Evolutionary conservation across 345 rosid genomes (phyloP).

Genomic region (Excoecaria cochinchinensis): DNA sequence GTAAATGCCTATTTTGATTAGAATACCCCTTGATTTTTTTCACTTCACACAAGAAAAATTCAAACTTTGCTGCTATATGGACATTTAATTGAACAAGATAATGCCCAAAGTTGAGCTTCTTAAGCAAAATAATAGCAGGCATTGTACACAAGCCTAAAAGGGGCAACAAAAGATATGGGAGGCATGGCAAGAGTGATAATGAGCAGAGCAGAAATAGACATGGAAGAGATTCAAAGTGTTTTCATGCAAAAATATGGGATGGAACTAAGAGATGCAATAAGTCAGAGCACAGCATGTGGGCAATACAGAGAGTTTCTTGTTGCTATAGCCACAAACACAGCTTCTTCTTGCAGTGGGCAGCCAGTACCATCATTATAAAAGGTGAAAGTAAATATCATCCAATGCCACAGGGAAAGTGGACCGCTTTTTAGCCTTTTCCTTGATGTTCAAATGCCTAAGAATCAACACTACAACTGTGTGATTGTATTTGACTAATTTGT

Average conservation of each 20-base stretch:
- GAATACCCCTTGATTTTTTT: too few relatives aligned
- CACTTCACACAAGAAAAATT: not conserved
- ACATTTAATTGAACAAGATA: not conserved
- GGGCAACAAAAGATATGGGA: conserved; percentile 27
- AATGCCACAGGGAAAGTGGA: not conserved
- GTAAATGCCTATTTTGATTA: too few relatives aligned
- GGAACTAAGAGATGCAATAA: conserved; percentile 46
- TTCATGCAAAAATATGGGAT: conserved; percentile 44
- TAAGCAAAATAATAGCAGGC: conserved; percentile 23
- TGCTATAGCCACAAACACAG: conserved; percentile 39
- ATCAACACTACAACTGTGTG: not conserved
- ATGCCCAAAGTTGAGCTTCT: not conserved
- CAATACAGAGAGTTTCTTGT: conserved; percentile 58
- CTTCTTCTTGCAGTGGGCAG: not conserved
- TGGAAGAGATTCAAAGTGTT: conserved; percentile 40
- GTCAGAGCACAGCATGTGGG: conserved; percentile 36
- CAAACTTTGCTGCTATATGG: not conserved
- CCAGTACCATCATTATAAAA: too few relatives aligned
- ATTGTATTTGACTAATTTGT: not conserved
- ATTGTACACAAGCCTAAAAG: conserved; percentile 37
- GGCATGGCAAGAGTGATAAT: conserved; percentile 43
- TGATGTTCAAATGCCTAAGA: conserved; percentile 1
- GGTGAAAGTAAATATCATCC: too few relatives aligned
- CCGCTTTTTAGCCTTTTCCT: not conserved
- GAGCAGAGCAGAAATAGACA: conserved; percentile 56